phyloP scores from a whole-genome alignment of 1,139 yeast genomes.

The Taphrina wiesneri region DNA sequence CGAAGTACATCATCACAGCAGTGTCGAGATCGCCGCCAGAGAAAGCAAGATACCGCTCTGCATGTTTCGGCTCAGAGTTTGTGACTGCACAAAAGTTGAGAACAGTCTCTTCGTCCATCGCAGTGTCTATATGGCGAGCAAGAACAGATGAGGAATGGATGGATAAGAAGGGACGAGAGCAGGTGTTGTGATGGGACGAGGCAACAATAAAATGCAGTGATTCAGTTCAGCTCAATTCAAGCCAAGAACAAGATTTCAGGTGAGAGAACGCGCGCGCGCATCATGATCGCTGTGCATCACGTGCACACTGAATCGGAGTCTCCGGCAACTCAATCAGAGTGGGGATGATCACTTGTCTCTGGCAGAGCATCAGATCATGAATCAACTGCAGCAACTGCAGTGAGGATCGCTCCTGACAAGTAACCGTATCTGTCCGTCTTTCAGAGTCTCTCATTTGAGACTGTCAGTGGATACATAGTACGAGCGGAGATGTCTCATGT shows the following conservation, averaged over 20 bases:
- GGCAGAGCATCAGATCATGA: no score
- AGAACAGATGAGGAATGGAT: background rate
- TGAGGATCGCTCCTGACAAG: no score
- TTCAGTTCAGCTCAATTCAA: no score
- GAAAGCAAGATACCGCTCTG: slow-evolving; percentile 76
- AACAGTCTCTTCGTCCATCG: slow-evolving; percentile 51
- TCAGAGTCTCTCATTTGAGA: no score
- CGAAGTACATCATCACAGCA: slow-evolving; percentile 83
- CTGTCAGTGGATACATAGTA: no score
- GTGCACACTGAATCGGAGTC: background rate
- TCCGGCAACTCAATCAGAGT: background rate
- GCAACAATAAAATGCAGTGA: background rate
- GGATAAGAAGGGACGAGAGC: background rate
- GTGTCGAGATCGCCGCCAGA: slow-evolving; percentile 76
- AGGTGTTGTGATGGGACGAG: no score
- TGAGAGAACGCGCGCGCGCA: background rate
- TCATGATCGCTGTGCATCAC: background rate
- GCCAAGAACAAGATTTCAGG: background rate
- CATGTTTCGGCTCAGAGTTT: slow-evolving; percentile 68
- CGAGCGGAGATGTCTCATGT: background rate
- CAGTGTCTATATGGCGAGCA: background rate
- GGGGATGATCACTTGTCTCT: background rate
- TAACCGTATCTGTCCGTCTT: no score
- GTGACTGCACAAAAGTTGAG: slow-evolving; percentile 84
- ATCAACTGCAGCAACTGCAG: no score